phyloP scores from a whole-genome alignment of 495 filamentous ascomycete genomes.

The Aspergillus egyptiacus region DNA sequence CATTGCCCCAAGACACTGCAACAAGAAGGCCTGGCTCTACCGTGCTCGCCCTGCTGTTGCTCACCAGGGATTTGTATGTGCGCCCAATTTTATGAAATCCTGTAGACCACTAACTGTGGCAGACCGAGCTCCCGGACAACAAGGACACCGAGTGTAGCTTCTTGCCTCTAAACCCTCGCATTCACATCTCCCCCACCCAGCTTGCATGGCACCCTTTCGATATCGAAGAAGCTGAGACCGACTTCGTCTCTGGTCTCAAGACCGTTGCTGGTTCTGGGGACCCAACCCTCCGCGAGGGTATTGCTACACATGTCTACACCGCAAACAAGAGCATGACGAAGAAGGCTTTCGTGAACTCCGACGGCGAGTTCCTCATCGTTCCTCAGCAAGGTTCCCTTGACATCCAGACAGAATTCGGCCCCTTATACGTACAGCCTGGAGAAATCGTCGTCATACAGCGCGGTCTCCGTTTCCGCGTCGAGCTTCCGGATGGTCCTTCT shows the following conservation, averaged over 20 bases:
- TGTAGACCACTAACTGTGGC: constrained; percentile 7
- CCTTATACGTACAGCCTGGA: constrained; percentile 42
- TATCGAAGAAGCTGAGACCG: constrained; percentile 34
- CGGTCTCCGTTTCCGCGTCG: constrained; percentile 43
- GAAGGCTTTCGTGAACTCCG: constrained; percentile 44
- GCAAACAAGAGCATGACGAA: constrained; percentile 43
- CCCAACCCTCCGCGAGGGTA: constrained; percentile 43
- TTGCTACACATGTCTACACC: constrained; percentile 43
- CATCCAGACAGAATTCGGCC: constrained; percentile 48
- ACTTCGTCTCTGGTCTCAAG: constrained; percentile 44
- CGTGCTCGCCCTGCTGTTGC: constrained; percentile 44
- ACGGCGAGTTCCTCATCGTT: constrained; percentile 45
- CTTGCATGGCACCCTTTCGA: constrained; percentile 46
- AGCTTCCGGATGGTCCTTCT: constrained; percentile 39
- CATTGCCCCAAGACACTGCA: constrained; percentile 41
- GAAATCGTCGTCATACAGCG: constrained; percentile 45
- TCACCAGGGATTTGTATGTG: constrained; percentile 44
- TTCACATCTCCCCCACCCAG: constrained; percentile 57
- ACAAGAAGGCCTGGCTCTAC: constrained; percentile 48
- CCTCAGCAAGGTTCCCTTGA: constrained; percentile 43
- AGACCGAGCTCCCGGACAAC: constrained; percentile 47
- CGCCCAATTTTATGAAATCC: too few species aligned
- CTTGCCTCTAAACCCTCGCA: constrained; percentile 42
- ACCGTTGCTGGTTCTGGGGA: constrained; percentile 46
- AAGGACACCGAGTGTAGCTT: constrained; percentile 42